phyloP scores from a whole-genome alignment of 73 alveolate genomes.

The Paraurostyla sp. region DNA sequence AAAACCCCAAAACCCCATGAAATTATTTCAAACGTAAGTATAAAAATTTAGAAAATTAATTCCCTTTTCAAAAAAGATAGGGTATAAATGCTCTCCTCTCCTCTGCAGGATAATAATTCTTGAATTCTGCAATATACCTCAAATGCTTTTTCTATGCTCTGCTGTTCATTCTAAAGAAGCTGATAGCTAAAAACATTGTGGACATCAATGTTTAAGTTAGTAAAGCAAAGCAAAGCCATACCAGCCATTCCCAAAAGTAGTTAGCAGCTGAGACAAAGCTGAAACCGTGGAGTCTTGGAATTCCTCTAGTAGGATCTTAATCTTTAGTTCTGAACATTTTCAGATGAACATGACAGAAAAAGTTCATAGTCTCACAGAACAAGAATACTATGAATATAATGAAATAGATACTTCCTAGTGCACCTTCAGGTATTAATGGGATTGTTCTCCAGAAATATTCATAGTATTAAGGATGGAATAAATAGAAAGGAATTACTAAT shows the following conservation, averaged over 20 bases:
- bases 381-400: constrained; percentile 76
- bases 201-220: constrained; percentile 70
- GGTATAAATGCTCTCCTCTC: constrained; percentile 85
- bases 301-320: constrained; percentile 86
- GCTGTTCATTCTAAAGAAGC: constrained; percentile 79
- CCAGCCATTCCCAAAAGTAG: constrained; percentile 97
- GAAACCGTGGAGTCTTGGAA: constrained; percentile 95
- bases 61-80: constrained; percentile 65
- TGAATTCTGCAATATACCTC: constrained; percentile 83
- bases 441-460: constrained; percentile 8
- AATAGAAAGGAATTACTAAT: constrained; percentile 84
- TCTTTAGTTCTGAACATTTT: constrained; percentile 84
- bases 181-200: constrained; percentile 55
- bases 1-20: no score
- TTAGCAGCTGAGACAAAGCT: constrained; percentile 96
- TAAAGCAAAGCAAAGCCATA: constrained; percentile 94
- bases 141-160: constrained; percentile 86
- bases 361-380: constrained; percentile 85
- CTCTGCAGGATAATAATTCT: constrained; percentile 75
- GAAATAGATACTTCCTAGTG: constrained; percentile 49
- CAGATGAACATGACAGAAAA: constrained; percentile 84
- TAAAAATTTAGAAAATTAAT: no score
- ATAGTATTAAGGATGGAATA: constrained; percentile 91
- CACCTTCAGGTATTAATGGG: constrained; percentile 17
- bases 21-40: no score